Percentiles rank a stretch among this genome's conserved stretches.
phyloP scores from a whole-genome alignment of 139 green algal species.

The Tetradesmus obliquus region DNA sequence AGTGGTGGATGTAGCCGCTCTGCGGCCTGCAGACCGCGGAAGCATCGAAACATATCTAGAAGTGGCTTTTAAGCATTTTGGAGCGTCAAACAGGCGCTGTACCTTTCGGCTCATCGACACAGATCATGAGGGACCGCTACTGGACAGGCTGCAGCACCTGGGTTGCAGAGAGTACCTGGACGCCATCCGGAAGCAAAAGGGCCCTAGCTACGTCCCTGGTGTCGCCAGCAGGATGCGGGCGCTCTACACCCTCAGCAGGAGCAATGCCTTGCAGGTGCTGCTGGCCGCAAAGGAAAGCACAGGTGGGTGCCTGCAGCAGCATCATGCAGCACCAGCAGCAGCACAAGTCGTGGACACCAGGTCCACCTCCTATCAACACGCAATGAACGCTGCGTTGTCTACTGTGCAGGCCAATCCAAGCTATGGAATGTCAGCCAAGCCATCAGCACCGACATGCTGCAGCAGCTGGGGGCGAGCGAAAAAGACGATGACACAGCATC shows the following conservation, averaged over 20 bases:
- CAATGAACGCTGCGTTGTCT: too few species aligned
- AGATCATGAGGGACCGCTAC: background rate
- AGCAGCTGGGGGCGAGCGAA: background rate
- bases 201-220: background rate
- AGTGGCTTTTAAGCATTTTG: background rate
- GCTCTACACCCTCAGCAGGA: background rate
- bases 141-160: background rate
- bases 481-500: background rate
- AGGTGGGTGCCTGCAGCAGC: background rate
- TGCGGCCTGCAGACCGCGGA: background rate
- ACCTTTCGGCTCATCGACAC: background rate
- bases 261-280: conserved; percentile 20
- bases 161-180: conserved; percentile 3
- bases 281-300: conserved; percentile 4
- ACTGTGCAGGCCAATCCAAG: background rate
- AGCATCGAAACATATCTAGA: background rate
- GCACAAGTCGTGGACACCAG: background rate
- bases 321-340: background rate
- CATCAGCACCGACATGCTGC: background rate
- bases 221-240: background rate
- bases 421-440: background rate
- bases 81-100: background rate
- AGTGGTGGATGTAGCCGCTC: conserved; percentile 11
- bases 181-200: background rate
- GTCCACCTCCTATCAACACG: background rate